Percentiles rank a stretch among this genome's conserved stretches.
Evolutionary conservation across 768 basidiomycete species (phyloP).

Genomic region (Candolleomyces efflorescens): DNA sequence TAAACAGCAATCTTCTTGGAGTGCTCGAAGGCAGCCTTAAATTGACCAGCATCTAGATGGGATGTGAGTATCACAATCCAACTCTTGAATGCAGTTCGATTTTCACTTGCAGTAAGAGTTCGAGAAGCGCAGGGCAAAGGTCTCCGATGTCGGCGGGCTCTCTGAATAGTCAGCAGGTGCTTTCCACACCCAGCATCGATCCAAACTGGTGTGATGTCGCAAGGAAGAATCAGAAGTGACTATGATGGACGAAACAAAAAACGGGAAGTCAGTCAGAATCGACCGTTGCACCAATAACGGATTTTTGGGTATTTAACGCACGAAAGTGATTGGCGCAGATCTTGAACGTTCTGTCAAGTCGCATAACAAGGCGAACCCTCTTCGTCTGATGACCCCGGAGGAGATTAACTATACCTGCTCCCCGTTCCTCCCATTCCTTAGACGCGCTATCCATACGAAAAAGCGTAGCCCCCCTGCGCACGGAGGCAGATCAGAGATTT

Average conservation of each 20-base stretch:
- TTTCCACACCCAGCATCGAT: constrained; percentile 99
- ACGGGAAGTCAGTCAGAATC: no score
- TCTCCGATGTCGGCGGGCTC: constrained; percentile 84
- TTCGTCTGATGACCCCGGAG: constrained; percentile 84
- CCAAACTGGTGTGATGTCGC: constrained; percentile 97
- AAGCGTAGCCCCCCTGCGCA: constrained; percentile 95
- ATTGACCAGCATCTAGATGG: constrained; percentile 71
- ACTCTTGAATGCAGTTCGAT: background rate
- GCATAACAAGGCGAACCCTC: constrained; percentile 96
- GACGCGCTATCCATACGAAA: constrained; percentile 83
- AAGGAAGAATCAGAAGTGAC: constrained; percentile 89
- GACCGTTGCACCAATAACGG: constrained; percentile 16
- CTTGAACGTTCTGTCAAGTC: constrained; percentile 99
- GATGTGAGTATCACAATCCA: background rate
- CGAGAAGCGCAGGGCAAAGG: constrained; percentile 96
- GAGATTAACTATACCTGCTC: constrained; percentile 93
- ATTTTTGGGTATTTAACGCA: constrained; percentile 34
- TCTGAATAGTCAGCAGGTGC: constrained; percentile 95
- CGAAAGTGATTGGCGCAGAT: constrained; percentile 98
- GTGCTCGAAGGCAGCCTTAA: constrained; percentile 86
- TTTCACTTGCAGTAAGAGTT: constrained; percentile 82
- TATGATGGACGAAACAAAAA: constrained; percentile 24
- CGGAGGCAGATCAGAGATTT: no score
- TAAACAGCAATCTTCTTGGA: constrained; percentile 79
- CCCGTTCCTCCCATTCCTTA: constrained; percentile 97